A percentile compares a stretch with the other conserved stretches of the same genome.
phyloP scores from a whole-genome alignment of 2,329 filamentous ascomycete genomes.

The Hansfordia pulvinata region DNA sequence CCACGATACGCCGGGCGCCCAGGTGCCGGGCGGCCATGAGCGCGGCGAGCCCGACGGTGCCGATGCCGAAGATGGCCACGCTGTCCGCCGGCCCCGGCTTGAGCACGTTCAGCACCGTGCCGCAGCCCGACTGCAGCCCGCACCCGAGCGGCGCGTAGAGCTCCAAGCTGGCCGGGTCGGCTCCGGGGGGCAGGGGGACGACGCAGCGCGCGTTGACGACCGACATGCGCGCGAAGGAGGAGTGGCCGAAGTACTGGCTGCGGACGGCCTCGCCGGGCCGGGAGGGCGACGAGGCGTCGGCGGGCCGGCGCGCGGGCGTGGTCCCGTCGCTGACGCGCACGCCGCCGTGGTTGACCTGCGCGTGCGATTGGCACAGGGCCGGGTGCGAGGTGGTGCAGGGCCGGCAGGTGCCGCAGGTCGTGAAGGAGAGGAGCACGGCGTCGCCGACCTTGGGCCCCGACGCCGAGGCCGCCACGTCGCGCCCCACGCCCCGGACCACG shows the following conservation, averaged over 20 bases:
- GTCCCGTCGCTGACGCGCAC: constrained; percentile 5
- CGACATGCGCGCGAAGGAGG: constrained; percentile 12
- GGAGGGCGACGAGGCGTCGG: too few relatives aligned
- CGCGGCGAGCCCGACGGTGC: constrained; percentile 24
- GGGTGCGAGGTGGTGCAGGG: constrained; percentile 13
- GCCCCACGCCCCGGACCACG: constrained; percentile 1
- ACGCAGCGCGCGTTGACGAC: constrained; percentile 11
- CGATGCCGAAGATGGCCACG: constrained; percentile 22
- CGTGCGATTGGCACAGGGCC: constrained; percentile 14
- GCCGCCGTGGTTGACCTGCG: constrained; percentile 10
- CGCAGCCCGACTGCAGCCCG: constrained; percentile 27
- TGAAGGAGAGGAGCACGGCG: constrained; percentile 19
- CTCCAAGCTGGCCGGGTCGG: constrained; percentile 16
- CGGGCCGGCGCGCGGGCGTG: constrained; percentile 6
- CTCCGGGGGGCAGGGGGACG: constrained; percentile 9
- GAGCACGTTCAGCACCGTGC: constrained; percentile 23
- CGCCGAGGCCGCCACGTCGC: constrained; percentile 5
- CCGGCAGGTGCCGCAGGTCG: constrained; percentile 17
- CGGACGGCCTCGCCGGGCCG: constrained; percentile 7
- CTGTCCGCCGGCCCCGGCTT: constrained; percentile 11
- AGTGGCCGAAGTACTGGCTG: constrained; percentile 19
- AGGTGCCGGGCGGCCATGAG: constrained; percentile 21
- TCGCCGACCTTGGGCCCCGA: constrained; percentile 5
- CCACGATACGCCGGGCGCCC: constrained; percentile 22
- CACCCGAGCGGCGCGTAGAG: constrained; percentile 25